Percentiles rank a stretch among this genome's conserved stretches.
Evolutionary conservation across 495 filamentous ascomycete genomes (phyloP).

Genomic region (Podospora tetraspora): DNA sequence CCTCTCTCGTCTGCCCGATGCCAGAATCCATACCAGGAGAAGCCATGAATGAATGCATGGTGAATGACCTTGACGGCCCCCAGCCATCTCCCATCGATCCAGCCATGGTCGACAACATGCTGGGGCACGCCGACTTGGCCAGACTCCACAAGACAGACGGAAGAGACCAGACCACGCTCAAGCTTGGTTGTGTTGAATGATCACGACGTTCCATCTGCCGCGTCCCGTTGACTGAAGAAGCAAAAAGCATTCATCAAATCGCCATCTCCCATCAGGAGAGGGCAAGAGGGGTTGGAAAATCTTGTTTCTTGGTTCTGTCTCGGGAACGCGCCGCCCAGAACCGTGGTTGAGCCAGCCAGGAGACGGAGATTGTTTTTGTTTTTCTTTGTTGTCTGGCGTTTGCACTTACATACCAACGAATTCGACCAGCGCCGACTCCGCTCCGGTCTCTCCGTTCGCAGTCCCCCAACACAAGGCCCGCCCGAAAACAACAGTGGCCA

Average conservation of each 20-base stretch:
- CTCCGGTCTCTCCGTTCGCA: slow-evolving; percentile 28
- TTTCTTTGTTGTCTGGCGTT: slow-evolving; percentile 35
- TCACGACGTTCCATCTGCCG: neutral
- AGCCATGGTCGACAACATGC: slow-evolving; percentile 21
- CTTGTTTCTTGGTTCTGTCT: slow-evolving; percentile 26
- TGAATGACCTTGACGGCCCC: slow-evolving; percentile 29
- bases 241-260: neutral
- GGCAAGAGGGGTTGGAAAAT: neutral
- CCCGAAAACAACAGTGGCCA: slow-evolving; percentile 1
- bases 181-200: neutral
- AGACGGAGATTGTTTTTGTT: neutral
- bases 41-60: neutral
- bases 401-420: slow-evolving; percentile 24
- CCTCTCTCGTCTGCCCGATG: neutral
- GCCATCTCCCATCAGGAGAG: neutral
- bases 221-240: neutral
- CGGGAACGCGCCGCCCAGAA: slow-evolving; percentile 38
- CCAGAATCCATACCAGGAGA: neutral
- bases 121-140: slow-evolving; percentile 7
- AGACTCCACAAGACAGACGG: neutral
- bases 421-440: neutral
- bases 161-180: neutral
- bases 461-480: slow-evolving; percentile 1
- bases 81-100: neutral
- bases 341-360: slow-evolving; percentile 14